Conservation (phyloP, 108 stramenopile genomes). For the Pinguiococcus pyrenoidosus region DNA sequence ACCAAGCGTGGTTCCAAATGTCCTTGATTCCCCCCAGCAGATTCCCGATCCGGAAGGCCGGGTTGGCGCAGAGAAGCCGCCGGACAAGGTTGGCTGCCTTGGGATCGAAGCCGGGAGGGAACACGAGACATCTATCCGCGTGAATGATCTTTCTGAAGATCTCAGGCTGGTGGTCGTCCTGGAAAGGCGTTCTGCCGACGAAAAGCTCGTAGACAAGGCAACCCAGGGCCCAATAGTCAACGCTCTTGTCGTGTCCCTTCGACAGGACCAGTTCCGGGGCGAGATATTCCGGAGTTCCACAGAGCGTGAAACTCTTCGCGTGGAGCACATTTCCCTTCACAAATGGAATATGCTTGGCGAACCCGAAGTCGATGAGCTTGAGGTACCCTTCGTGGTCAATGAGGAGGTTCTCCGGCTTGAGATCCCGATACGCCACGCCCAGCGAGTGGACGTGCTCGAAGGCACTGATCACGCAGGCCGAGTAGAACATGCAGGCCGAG, state of each 20-base stretch:
- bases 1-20: conserved; percentile 79
- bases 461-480: conserved; percentile 31
- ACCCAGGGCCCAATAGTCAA: conserved; percentile 95
- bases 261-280: conserved; percentile 96
- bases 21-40: conserved; percentile 43
- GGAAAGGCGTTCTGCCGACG: conserved; percentile 37
- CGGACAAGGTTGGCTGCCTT: conserved; percentile 37
- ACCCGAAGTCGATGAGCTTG: conserved; percentile 96
- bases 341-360: conserved; percentile 73
- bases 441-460: conserved; percentile 38
- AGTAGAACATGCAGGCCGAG: conserved; percentile 40
- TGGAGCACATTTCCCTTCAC: conserved; percentile 37
- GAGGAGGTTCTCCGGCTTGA: conserved; percentile 76
- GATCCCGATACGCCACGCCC: conserved; percentile 55
- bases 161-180: conserved; percentile 49
- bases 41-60: conserved; percentile 31
- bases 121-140: conserved; percentile 14
- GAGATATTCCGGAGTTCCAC: conserved; percentile 95
- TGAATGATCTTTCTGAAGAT: conserved; percentile 36
- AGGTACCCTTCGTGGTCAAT: conserved; percentile 81
- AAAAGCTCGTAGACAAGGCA: conserved; percentile 85
- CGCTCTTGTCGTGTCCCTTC: conserved; percentile 86
- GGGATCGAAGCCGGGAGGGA: conserved; percentile 56
- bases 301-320: conserved; percentile 83
- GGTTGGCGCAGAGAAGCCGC: conserved; percentile 27